Evolutionary conservation across 805 yeast species (phyloP).

Genomic region (Pichia ethanolica): DNA sequence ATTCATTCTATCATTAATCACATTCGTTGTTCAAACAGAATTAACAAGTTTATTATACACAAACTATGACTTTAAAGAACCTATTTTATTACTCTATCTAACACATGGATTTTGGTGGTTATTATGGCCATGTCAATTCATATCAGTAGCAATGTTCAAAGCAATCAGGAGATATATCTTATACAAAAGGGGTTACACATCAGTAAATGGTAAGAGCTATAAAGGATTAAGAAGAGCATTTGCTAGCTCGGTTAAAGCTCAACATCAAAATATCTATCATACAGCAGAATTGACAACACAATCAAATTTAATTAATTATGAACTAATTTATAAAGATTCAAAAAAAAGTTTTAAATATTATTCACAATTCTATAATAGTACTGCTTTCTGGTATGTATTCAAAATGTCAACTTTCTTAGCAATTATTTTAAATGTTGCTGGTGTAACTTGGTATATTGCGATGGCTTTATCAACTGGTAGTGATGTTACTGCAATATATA

Average conservation of each 20-base stretch:
- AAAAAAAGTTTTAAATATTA: constrained; percentile 22
- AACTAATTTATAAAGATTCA: constrained; percentile 24
- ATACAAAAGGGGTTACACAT: constrained; percentile 15
- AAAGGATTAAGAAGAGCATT: constrained; percentile 27
- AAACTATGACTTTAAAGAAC: constrained; percentile 52
- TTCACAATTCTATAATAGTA: constrained; percentile 32
- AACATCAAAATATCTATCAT: constrained; percentile 35
- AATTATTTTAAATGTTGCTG: constrained; percentile 62
- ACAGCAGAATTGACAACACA: constrained; percentile 30
- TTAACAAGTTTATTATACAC: constrained; percentile 62
- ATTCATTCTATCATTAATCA: constrained; percentile 39
- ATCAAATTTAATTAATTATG: constrained; percentile 23
- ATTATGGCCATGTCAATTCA: constrained; percentile 64
- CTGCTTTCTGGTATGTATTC: constrained; percentile 42
- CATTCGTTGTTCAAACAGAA: constrained; percentile 79
- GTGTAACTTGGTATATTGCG: constrained; percentile 79
- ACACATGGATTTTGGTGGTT: constrained; percentile 78
- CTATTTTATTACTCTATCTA: constrained; percentile 53
- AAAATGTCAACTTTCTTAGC: constrained; percentile 39
- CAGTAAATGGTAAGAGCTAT: constrained; percentile 22
- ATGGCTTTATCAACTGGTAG: constrained; percentile 74
- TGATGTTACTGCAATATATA: constrained; percentile 85
- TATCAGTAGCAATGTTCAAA: constrained; percentile 40
- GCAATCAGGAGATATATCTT: constrained; percentile 26
- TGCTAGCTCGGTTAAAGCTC: constrained; percentile 33